phyloP scores from a whole-genome alignment of 2,329 filamentous ascomycete genomes.

The Pyrenochaeta sp. region DNA sequence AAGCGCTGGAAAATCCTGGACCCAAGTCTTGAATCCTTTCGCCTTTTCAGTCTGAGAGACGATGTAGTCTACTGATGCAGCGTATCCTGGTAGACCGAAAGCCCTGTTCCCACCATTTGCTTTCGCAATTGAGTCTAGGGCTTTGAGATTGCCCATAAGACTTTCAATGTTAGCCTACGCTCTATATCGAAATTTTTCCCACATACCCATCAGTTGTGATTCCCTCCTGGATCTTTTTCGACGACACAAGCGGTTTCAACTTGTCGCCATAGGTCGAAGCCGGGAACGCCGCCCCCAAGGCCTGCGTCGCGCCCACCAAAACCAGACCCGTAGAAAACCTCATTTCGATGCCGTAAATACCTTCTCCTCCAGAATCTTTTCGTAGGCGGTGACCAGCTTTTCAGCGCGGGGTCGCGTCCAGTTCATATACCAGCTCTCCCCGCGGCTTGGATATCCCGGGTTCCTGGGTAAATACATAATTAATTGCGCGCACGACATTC shows the following conservation, averaged over 20 bases:
- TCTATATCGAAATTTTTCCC: not conserved
- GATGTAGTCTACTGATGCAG: slow-evolving; percentile 65
- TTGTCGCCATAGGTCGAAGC: slow-evolving; percentile 27
- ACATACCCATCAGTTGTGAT: slow-evolving; percentile 49
- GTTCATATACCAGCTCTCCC: slow-evolving; percentile 22
- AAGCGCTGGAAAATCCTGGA: slow-evolving; percentile 58
- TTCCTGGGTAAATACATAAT: slow-evolving; percentile 17
- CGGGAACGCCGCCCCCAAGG: slow-evolving; percentile 30
- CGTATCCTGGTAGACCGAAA: slow-evolving; percentile 66
- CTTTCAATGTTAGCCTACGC: slow-evolving; percentile 42
- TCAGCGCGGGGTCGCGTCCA: slow-evolving; percentile 7
- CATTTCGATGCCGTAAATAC: slow-evolving; percentile 25
- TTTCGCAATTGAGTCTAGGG: slow-evolving; percentile 62
- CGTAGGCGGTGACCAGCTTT: slow-evolving; percentile 1
- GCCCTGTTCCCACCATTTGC: slow-evolving; percentile 67
- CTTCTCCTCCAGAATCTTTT: not conserved
- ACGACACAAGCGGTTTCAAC: slow-evolving; percentile 41
- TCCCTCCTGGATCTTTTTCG: slow-evolving; percentile 50
- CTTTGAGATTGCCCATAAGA: slow-evolving; percentile 62
- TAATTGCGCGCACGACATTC: slow-evolving; percentile 21
- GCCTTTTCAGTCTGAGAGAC: slow-evolving; percentile 58
- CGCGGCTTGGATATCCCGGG: slow-evolving; percentile 8
- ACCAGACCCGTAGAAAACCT: slow-evolving; percentile 33
- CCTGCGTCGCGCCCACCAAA: slow-evolving; percentile 33
- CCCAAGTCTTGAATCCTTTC: slow-evolving; percentile 51